These are phyloP conservation scores for Persicaria tinctoria DNA, from an alignment of 148 eudicot genomes.

Conservation along the genomic window DNA sequence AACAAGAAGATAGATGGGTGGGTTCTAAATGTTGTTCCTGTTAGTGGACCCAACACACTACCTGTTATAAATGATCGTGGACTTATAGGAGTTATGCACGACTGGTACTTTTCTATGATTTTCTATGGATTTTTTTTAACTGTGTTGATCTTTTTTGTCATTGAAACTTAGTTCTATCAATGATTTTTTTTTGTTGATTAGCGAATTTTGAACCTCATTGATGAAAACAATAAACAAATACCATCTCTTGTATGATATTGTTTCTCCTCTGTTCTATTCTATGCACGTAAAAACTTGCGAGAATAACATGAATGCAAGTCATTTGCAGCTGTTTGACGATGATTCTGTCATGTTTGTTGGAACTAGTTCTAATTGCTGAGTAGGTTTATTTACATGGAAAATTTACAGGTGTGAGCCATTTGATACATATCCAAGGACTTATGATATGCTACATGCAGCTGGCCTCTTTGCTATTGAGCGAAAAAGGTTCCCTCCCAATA, in stretches of 20 bases:
- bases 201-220: too few relatives aligned
- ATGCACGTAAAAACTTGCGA: background rate
- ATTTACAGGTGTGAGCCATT: slow-evolving; percentile 90
- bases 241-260: background rate
- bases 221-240: too few relatives aligned
- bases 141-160: background rate
- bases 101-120: slow-evolving; percentile 44
- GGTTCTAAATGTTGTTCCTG: slow-evolving; percentile 94
- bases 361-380: slow-evolving; percentile 1
- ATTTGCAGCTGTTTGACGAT: background rate
- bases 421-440: slow-evolving; percentile 98
- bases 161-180: background rate
- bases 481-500: slow-evolving; percentile 44
- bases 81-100: slow-evolving; percentile 95
- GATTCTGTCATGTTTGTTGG: background rate
- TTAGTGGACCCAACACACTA: slow-evolving; percentile 82
- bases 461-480: slow-evolving; percentile 78
- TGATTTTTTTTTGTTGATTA: too few relatives aligned
- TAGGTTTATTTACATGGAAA: background rate
- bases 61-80: slow-evolving; percentile 98
- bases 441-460: slow-evolving; percentile 89
- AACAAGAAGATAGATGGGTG: slow-evolving; percentile 61
- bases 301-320: background rate
- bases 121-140: background rate
- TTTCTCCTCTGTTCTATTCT: background rate